These are phyloP conservation scores for Basidioascus undulatus DNA, from an alignment of 768 basidiomycete genomes.

Conservation along the genomic window DNA sequence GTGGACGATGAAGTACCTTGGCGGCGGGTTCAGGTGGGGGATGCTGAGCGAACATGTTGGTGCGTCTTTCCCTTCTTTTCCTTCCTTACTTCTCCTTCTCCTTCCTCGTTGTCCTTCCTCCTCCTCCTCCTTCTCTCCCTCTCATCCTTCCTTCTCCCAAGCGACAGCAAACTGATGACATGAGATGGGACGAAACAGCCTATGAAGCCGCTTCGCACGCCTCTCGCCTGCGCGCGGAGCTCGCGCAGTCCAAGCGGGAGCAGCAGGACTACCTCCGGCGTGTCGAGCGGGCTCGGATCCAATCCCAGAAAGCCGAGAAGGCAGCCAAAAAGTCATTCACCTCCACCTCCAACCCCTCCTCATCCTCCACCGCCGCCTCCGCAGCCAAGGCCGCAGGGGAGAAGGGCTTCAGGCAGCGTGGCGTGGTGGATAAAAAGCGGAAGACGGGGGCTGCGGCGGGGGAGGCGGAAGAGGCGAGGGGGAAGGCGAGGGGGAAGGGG, in stretches of 20 bases:
- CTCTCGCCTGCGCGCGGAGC: constrained; percentile 71
- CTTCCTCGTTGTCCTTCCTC: background rate
- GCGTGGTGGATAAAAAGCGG: no score
- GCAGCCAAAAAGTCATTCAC: no score
- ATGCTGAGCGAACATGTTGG: constrained; percentile 98
- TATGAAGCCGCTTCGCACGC: constrained; percentile 75
- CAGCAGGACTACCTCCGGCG: constrained; percentile 82
- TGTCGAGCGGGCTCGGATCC: constrained; percentile 68
- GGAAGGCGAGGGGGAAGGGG: no score
- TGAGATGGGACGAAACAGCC: constrained; percentile 26
- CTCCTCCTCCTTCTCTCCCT: background rate
- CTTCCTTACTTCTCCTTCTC: background rate
- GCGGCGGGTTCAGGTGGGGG: constrained; percentile 91
- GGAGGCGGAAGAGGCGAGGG: no score
- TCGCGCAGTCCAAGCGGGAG: constrained; percentile 64
- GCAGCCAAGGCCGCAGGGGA: no score
- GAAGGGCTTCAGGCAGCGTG: no score
- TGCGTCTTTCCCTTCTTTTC: constrained; percentile 23
- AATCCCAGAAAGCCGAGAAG: no score
- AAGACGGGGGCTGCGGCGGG: no score
- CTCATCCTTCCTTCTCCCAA: background rate
- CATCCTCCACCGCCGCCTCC: no score
- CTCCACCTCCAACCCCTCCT: no score
- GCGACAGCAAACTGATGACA: background rate
- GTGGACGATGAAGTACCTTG: constrained; percentile 98